Evolutionary conservation across 192 early-diverging fungal genomes (phyloP), one percentile per base, ranked within the genome.

Genomic region (Coemansia sp.): DNA sequence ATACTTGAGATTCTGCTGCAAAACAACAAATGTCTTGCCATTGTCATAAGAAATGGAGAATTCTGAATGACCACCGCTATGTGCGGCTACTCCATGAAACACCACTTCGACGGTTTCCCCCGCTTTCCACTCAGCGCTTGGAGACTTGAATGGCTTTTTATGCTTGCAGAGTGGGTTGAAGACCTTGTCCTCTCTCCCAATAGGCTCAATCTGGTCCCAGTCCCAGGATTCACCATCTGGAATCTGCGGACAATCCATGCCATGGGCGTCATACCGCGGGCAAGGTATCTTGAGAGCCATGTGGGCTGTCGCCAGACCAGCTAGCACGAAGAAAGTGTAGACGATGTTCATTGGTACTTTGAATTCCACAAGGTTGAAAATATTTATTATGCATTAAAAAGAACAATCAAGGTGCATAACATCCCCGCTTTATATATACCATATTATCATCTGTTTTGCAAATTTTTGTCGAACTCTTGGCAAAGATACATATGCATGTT

Each of bases 1-100:
- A 68, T 65, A 1, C 70, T 69, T 8, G n/a, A 83, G 63, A 22
- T 82, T 68, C 52, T 85, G 84, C 73, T 83, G 81, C 48, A 91
- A 18, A 3, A 88, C 88, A 0, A 83, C 89, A 75, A 83, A 89
- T 29, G 16, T 72, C 8, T 66, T 72, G 20, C 82, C 88, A 31
- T 81, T 81, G 69, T 81, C 79, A 61, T 81, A 81, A 7, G 73
- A 76, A 0, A 81, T 73, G 14, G 79, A 58, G 55, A 81, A 81
- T 49, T 81, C 75, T 30, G 75, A 77, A 60, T 84, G 83, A 17
- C 83, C 83, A 20, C 77, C 77, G 38, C 60, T 75, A 61, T 80
- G 80, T 2, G 54, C 72, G 5, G 33, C 57, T 8, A 71, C 69
- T 22, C 69, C 48, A 0, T 58, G 57, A 58, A 84, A 84, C 4